These are phyloP conservation scores for Peniophora sp. DNA, from an alignment of 1,284 basidiomycete species.

Conservation along the genomic window DNA sequence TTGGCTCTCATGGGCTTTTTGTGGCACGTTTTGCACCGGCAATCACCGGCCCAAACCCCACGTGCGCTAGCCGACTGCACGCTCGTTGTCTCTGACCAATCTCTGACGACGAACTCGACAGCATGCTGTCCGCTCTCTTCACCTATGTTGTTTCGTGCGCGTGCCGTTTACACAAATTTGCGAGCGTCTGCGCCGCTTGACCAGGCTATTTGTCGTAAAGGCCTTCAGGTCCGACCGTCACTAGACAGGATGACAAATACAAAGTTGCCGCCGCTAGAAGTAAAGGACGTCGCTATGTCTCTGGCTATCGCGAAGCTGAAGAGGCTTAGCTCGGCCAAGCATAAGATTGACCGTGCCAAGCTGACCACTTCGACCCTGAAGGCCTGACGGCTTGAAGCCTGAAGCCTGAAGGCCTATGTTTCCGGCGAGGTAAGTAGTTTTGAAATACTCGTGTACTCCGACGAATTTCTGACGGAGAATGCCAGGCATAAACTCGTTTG, in stretches of 20 bases:
- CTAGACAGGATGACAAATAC: slow-evolving; percentile 40
- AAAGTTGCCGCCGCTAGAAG: slow-evolving; percentile 73
- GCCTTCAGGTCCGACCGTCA: slow-evolving; percentile 29
- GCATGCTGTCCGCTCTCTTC: slow-evolving; percentile 33
- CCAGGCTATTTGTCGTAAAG: slow-evolving; percentile 62
- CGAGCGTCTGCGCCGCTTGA: slow-evolving; percentile 65
- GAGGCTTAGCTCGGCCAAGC: slow-evolving; percentile 98
- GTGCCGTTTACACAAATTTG: slow-evolving; percentile 37
- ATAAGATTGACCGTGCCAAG: slow-evolving; percentile 94
- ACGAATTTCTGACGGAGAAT: neutral
- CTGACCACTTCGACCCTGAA: no score
- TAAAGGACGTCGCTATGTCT: slow-evolving; percentile 82
- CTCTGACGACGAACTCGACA: slow-evolving; percentile 3
- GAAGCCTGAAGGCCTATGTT: slow-evolving; percentile 90
- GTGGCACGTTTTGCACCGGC: neutral
- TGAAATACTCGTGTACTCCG: neutral
- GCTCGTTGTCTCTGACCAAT: no score
- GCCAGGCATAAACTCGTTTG: slow-evolving; percentile 90
- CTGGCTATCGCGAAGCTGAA: slow-evolving; percentile 87
- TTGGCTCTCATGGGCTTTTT: no score
- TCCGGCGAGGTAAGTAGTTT: slow-evolving; percentile 97
- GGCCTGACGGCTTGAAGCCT: no score
- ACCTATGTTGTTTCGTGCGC: neutral
- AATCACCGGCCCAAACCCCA: neutral
- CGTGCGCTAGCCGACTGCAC: neutral